Percentiles rank a stretch among this genome's conserved stretches.
These are phyloP conservation scores for Mucor sp. DNA, from an alignment of 371 early-diverging fungal genomes.

Conservation along the genomic window DNA sequence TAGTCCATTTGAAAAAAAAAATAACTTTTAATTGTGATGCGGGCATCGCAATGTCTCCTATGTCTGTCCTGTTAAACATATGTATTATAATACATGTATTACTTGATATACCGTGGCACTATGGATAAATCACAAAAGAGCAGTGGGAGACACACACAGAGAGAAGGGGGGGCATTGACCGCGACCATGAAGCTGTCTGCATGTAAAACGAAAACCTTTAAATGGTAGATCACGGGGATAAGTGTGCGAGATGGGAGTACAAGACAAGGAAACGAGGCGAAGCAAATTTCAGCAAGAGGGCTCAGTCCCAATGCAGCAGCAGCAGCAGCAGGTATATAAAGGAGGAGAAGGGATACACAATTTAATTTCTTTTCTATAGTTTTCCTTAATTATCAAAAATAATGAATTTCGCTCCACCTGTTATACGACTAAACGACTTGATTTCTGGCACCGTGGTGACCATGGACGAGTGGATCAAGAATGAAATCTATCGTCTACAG, in stretches of 20 bases:
- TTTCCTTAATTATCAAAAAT: background rate
- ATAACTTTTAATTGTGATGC: background rate
- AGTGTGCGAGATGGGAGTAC: background rate
- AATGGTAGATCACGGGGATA: background rate
- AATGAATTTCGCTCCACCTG: conserved; percentile 1
- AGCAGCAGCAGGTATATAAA: background rate
- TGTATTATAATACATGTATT: background rate
- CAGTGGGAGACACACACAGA: too few species aligned
- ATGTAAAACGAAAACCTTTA: background rate
- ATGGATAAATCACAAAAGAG: background rate
- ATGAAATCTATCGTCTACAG: conserved; percentile 33
- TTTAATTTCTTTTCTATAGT: conserved; percentile 1
- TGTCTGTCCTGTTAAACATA: too few species aligned
- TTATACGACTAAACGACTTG: conserved; percentile 16
- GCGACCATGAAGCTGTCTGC: background rate
- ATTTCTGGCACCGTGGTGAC: conserved; percentile 16
- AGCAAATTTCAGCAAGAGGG: background rate
- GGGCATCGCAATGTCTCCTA: background rate
- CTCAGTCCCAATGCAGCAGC: background rate
- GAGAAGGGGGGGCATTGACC: background rate
- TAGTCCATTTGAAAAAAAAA: conserved; percentile 4
- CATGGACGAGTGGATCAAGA: conserved; percentile 37
- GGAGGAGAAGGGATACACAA: conserved; percentile 2
- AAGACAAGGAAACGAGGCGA: conserved; percentile 2
- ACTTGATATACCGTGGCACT: background rate